Percentiles rank a stretch among this genome's conserved stretches.
These are phyloP conservation scores for Scleromitrula shiraiana DNA, from an alignment of 2,329 filamentous ascomycete species.

Conservation along the genomic window DNA sequence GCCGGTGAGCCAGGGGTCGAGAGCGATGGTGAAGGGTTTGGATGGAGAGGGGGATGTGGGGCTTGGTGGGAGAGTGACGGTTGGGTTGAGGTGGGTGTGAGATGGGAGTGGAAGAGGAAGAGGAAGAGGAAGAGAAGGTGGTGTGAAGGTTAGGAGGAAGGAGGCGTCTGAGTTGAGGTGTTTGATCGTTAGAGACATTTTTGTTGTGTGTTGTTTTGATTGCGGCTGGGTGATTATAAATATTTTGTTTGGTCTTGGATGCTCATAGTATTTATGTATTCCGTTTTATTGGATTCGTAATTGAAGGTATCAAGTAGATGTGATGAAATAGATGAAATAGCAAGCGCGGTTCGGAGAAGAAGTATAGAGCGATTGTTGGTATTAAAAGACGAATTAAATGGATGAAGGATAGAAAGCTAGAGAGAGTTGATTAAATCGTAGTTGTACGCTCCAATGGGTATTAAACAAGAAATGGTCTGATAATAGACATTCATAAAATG, in stretches of 20 bases:
- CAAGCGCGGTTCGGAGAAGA: too few species aligned
- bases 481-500: neutral
- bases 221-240: too few species aligned
- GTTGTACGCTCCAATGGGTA: too few species aligned
- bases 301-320: neutral
- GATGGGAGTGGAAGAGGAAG: conserved; percentile 23
- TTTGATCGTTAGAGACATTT: conserved; percentile 56
- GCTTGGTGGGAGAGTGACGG: too few species aligned
- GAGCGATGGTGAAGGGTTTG: conserved; percentile 55
- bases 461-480: neutral
- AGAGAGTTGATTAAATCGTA: too few species aligned
- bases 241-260: conserved; percentile 10
- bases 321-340: neutral
- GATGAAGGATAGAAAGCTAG: too few species aligned
- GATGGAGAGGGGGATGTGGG: conserved; percentile 30
- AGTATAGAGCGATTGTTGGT: too few species aligned
- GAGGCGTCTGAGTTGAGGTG: conserved; percentile 58
- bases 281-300: too few species aligned
- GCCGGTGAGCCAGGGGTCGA: conserved; percentile 65
- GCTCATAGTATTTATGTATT: conserved; percentile 14
- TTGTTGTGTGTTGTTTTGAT: conserved; percentile 15
- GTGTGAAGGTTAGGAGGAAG: conserved; percentile 53
- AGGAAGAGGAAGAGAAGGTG: conserved; percentile 32
- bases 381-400: too few species aligned
- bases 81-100: too few species aligned